Percentiles rank a stretch among this genome's conserved stretches.
Evolutionary conservation across 2,329 filamentous ascomycete genomes (phyloP).

Genomic region (Fusarium subtropicale): DNA sequence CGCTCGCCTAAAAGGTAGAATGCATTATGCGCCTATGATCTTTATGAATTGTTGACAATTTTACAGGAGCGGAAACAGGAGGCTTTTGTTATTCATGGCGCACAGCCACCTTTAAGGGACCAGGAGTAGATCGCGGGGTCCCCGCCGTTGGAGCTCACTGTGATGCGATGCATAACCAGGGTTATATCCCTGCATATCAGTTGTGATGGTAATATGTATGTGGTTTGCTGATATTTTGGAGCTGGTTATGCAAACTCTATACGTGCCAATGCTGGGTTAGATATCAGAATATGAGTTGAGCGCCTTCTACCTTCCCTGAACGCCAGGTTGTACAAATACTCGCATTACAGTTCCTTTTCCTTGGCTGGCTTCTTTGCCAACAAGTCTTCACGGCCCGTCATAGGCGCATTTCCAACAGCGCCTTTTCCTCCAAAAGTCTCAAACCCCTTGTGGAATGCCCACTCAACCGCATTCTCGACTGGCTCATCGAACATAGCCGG

Average conservation of each 20-base stretch:
- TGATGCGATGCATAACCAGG: neutral
- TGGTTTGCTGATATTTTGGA: neutral
- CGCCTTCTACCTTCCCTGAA: conserved; percentile 31
- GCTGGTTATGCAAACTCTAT: conserved; percentile 1
- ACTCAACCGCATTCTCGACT: conserved; percentile 92
- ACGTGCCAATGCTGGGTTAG: neutral
- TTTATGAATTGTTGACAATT: neutral
- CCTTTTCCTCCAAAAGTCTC: conserved; percentile 73
- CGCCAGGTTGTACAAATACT: conserved; percentile 29
- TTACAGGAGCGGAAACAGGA: conserved; percentile 1
- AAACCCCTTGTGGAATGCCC: conserved; percentile 87
- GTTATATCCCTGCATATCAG: conserved; percentile 1
- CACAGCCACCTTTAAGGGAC: conserved; percentile 32
- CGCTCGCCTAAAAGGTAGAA: neutral
- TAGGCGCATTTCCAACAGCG: conserved; percentile 66
- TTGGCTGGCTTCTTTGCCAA: conserved; percentile 56
- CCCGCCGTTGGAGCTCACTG: conserved; percentile 14
- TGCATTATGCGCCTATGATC: neutral
- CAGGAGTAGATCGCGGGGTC: conserved; percentile 33
- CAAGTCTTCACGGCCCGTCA: conserved; percentile 62
- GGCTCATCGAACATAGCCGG: conserved; percentile 90
- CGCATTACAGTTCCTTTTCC: conserved; percentile 57
- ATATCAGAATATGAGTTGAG: conserved; percentile 40
- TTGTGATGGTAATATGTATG: neutral
- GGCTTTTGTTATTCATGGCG: conserved; percentile 5